These are phyloP conservation scores for Neohortaea acidophila DNA, from an alignment of 495 filamentous ascomycete genomes.

Conservation along the genomic window DNA sequence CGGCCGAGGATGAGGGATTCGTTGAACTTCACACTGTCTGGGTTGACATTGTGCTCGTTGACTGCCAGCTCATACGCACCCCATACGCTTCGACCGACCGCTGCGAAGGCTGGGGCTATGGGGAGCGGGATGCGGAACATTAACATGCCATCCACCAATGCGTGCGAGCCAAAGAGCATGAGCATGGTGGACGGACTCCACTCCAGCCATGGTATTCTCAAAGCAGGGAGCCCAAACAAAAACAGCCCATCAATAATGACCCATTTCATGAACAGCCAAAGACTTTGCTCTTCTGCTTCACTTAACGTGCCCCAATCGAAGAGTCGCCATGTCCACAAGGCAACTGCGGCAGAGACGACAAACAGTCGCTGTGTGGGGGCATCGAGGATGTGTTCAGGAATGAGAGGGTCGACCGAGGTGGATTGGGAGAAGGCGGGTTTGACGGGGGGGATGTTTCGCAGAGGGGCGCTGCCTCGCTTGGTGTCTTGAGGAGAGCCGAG, in stretches of 20 bases:
- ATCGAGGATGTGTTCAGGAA: conserved; percentile 62
- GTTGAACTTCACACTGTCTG: conserved; percentile 72
- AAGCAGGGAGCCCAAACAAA: conserved; percentile 64
- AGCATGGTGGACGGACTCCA: conserved; percentile 59
- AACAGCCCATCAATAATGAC: conserved; percentile 64
- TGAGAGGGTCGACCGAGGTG: conserved; percentile 43
- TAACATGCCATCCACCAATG: conserved; percentile 58
- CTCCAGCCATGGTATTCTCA: conserved; percentile 92
- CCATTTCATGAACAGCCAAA: conserved; percentile 90
- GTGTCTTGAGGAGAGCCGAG: conserved; percentile 25
- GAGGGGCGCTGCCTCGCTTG: conserved; percentile 21
- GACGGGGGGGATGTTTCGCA: conserved; percentile 21
- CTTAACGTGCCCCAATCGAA: conserved; percentile 66
- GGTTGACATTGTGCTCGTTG: conserved; percentile 74
- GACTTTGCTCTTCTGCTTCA: conserved; percentile 62
- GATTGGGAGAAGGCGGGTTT: conserved; percentile 12
- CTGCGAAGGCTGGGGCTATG: conserved; percentile 49
- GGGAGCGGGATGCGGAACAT: conserved; percentile 81
- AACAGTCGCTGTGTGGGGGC: conserved; percentile 80
- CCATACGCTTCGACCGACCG: conserved; percentile 58
- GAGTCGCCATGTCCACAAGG: conserved; percentile 59
- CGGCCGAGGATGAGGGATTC: conserved; percentile 83
- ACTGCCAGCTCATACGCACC: conserved; percentile 74
- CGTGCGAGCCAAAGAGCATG: conserved; percentile 49
- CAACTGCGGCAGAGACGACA: conserved; percentile 57